Evolutionary conservation across 129 eudicot species (phyloP).

Genomic region (Flaveria trinervia): DNA sequence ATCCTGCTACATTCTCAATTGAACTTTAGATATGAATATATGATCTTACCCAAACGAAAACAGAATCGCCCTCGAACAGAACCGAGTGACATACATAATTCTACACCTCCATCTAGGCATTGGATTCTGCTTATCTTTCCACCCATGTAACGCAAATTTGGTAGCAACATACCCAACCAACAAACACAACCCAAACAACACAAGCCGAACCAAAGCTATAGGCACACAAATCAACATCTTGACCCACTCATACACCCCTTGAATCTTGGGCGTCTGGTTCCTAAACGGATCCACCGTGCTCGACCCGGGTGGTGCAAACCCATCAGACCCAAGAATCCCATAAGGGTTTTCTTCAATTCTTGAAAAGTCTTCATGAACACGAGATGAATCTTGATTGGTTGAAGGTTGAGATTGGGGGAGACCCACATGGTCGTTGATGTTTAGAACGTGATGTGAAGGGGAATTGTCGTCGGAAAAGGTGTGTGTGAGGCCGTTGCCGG

Average conservation of each 20-base stretch:
- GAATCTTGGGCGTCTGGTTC: constrained; percentile 58
- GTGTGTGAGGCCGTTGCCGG: constrained; percentile 43
- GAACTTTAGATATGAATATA: too few species aligned
- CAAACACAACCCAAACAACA: constrained; percentile 63
- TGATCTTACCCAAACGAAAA: constrained; percentile 83
- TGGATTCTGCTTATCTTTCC: constrained; percentile 80
- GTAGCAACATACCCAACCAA: constrained; percentile 74
- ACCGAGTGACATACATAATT: constrained; percentile 82
- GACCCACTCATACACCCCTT: constrained; percentile 85
- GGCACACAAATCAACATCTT: constrained; percentile 75
- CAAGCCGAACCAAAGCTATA: constrained; percentile 54
- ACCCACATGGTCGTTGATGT: constrained; percentile 38
- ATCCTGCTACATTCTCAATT: not conserved
- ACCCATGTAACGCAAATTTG: constrained; percentile 59
- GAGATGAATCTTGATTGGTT: constrained; percentile 7
- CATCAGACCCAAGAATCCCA: constrained; percentile 59
- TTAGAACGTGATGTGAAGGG: constrained; percentile 46
- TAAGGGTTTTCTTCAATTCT: constrained; percentile 45
- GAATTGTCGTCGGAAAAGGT: constrained; percentile 30
- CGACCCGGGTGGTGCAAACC: constrained; percentile 48
- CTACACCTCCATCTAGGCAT: constrained; percentile 91
- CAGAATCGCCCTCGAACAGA: constrained; percentile 67
- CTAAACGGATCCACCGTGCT: constrained; percentile 78
- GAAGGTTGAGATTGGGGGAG: constrained; percentile 14
- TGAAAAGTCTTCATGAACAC: not conserved